These are phyloP conservation scores for Rhododendron ferrugineum DNA, from an alignment of 148 eudicot genomes.

Conservation along the genomic window DNA sequence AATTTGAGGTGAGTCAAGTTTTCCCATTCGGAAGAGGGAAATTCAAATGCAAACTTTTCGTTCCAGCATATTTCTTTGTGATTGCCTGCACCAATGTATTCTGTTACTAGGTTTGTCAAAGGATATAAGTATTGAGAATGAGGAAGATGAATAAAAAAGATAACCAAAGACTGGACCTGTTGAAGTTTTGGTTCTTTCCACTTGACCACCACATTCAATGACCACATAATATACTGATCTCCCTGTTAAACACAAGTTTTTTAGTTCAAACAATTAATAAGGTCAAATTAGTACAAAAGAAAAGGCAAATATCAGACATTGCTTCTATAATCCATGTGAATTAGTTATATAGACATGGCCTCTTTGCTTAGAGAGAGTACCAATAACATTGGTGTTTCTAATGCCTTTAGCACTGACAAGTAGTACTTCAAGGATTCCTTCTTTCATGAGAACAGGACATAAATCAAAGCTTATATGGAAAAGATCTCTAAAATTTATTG, in stretches of 20 bases:
- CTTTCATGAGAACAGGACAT: constrained; percentile 34
- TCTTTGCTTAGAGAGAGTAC: constrained; percentile 23
- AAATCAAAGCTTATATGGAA: background rate
- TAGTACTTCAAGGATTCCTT: constrained; percentile 63
- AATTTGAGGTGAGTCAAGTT: constrained; percentile 48
- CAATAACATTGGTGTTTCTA: constrained; percentile 45
- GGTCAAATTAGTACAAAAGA: background rate
- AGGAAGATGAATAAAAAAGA: background rate
- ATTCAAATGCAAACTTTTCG: constrained; percentile 51
- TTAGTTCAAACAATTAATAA: background rate
- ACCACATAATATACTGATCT: constrained; percentile 54
- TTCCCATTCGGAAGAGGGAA: constrained; percentile 35
- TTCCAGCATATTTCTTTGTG: constrained; percentile 67
- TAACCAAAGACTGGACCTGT: constrained; percentile 25
- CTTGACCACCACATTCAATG: constrained; percentile 61
- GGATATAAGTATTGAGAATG: background rate
- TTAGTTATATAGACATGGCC: background rate
- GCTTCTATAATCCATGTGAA: background rate
- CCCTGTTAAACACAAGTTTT: constrained; percentile 30
- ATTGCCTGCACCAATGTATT: constrained; percentile 32
- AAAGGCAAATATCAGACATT: background rate
- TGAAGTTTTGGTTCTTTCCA: constrained; percentile 49
- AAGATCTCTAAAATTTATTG: background rate
- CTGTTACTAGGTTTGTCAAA: background rate
- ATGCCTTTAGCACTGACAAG: constrained; percentile 70